Evolutionary conservation across 2,329 filamentous ascomycete species (phyloP).

Genomic region (Chrysoporthe deuterocubensis): DNA sequence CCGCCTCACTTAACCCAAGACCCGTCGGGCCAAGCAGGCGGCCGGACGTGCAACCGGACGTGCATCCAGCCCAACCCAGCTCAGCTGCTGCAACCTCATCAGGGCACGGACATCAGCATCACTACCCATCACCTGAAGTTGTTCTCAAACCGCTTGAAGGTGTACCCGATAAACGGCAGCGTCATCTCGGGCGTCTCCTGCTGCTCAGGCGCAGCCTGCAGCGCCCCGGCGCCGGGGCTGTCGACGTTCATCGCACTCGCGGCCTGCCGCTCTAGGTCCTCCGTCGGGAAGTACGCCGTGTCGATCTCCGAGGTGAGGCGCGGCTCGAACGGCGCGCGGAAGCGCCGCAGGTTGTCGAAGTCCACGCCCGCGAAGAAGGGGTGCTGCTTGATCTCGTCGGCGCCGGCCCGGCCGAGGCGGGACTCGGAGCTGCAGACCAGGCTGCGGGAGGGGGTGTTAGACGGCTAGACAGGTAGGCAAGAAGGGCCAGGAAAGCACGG

Average conservation of each 20-base stretch:
- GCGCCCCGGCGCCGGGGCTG: slow-evolving; percentile 8
- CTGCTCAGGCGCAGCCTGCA: slow-evolving; percentile 20
- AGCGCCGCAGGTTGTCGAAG: slow-evolving; percentile 72
- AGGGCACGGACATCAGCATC: not conserved
- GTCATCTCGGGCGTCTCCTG: slow-evolving; percentile 32
- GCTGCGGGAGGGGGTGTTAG: slow-evolving; percentile 43
- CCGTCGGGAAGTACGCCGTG: slow-evolving; percentile 78
- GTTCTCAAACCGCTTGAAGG: slow-evolving; percentile 34
- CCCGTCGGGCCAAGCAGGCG: not conserved
- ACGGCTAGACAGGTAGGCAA: not conserved
- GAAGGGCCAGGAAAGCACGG: not conserved
- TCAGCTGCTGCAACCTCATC: not conserved
- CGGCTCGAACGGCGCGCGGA: slow-evolving; percentile 76
- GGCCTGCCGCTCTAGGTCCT: slow-evolving; percentile 69
- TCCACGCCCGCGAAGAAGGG: slow-evolving; percentile 79
- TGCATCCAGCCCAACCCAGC: not conserved
- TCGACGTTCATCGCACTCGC: slow-evolving; percentile 24
- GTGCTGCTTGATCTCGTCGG: slow-evolving; percentile 73
- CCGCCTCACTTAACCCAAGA: not conserved
- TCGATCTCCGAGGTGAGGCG: slow-evolving; percentile 74
- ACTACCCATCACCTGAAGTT: slow-evolving; percentile 21
- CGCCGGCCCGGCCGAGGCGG: slow-evolving; percentile 71
- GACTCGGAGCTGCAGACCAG: slow-evolving; percentile 74
- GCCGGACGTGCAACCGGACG: not conserved
- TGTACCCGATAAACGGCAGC: slow-evolving; percentile 34